phyloP scores from a whole-genome alignment of 2,329 filamentous ascomycete genomes.

The Cercospora sp. region DNA sequence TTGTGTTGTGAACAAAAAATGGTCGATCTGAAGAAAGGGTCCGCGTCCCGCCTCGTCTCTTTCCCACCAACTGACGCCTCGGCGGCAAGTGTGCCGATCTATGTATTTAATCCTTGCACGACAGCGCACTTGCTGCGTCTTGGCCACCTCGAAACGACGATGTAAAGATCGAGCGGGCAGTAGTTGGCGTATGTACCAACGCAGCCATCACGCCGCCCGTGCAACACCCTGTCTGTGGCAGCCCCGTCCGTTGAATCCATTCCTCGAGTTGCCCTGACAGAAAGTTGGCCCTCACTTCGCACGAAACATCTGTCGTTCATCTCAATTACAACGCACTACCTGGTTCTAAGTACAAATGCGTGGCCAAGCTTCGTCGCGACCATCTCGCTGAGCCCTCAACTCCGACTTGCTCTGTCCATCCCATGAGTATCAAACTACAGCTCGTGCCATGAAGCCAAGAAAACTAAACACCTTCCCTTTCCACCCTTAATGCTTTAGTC shows the following conservation, averaged over 20 bases:
- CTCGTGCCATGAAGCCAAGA: slow-evolving; percentile 6
- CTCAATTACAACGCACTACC: slow-evolving; percentile 4
- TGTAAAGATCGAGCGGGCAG: not conserved
- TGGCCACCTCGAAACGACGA: not conserved
- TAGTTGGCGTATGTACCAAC: not conserved
- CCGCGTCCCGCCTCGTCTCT: not conserved
- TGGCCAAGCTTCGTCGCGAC: not conserved
- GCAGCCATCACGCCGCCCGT: not conserved
- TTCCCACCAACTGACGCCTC: not conserved
- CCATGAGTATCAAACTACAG: not conserved
- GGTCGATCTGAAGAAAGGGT: slow-evolving; percentile 3
- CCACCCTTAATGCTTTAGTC: slow-evolving; percentile 10
- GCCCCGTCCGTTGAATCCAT: not conserved
- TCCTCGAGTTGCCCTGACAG: not conserved
- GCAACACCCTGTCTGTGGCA: not conserved
- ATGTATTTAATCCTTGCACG: not conserved
- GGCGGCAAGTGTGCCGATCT: slow-evolving; percentile 1
- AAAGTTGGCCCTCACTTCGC: not conserved
- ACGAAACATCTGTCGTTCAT: not conserved
- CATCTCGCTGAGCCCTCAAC: not conserved
- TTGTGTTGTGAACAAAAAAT: slow-evolving; percentile 1
- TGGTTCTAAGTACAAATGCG: slow-evolving; percentile 2
- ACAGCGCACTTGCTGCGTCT: not conserved
- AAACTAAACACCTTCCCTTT: slow-evolving; percentile 1
- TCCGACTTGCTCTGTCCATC: not conserved